phyloP scores from a whole-genome alignment of 495 filamentous ascomycete species.

The Rhypophila decipiens region DNA sequence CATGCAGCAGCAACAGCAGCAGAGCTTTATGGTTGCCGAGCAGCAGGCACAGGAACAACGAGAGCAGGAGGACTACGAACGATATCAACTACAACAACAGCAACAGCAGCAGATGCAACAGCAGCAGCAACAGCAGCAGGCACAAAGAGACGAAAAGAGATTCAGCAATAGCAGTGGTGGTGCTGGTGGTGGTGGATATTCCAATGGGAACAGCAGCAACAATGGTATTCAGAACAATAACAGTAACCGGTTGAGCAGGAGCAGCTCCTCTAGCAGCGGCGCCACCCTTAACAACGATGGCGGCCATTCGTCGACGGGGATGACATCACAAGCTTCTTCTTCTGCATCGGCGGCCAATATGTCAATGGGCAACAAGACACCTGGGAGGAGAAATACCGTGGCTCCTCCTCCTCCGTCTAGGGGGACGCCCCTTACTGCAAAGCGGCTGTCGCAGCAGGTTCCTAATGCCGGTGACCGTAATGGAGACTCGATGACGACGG shows the following conservation, averaged over 20 bases:
- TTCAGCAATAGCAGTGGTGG: neutral
- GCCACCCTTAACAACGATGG: neutral
- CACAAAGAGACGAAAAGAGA: neutral
- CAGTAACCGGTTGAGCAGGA: neutral
- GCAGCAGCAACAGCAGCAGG: neutral
- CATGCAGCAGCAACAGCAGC: slow-evolving; percentile 28
- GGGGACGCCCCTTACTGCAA: neutral
- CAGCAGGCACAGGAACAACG: neutral
- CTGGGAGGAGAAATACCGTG: slow-evolving; percentile 1
- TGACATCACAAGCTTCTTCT: neutral
- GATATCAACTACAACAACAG: too few species aligned
- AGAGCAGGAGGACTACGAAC: too few species aligned
- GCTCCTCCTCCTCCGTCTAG: neutral
- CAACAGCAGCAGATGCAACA: neutral
- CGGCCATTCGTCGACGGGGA: neutral
- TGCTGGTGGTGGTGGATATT: neutral
- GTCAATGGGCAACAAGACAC: slow-evolving; percentile 5
- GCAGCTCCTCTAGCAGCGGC: neutral
- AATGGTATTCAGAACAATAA: neutral
- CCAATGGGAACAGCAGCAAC: neutral
- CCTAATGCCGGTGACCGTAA: neutral
- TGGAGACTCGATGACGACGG: neutral
- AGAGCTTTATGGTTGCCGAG: slow-evolving; percentile 6
- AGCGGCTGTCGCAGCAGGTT: neutral
- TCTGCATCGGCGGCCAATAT: too few species aligned